phyloP scores from a whole-genome alignment of 2,329 filamentous ascomycete species.

The Phoma herbarum region DNA sequence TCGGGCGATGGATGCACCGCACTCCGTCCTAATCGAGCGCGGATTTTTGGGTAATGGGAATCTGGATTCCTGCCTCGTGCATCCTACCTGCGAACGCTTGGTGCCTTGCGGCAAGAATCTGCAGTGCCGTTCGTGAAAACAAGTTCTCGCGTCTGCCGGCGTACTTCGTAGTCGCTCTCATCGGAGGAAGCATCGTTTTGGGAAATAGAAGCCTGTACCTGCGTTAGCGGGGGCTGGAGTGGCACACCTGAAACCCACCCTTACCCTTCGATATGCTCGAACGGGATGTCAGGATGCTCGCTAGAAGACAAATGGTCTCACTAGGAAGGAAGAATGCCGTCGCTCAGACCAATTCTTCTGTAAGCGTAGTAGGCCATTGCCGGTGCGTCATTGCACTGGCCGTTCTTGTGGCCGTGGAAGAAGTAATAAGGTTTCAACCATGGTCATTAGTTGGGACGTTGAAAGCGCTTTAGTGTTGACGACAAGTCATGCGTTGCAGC shows the following conservation, averaged over 20 bases:
- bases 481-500: constrained; percentile 32
- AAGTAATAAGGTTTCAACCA: constrained; percentile 33
- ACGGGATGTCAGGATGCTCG: constrained; percentile 34
- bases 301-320: constrained; percentile 35
- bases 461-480: constrained; percentile 25
- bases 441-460: constrained; percentile 27
- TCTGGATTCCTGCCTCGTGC: constrained; percentile 18
- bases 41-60: constrained; percentile 14
- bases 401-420: constrained; percentile 27
- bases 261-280: constrained; percentile 28
- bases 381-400: constrained; percentile 23
- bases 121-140: constrained; percentile 40
- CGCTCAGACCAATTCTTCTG: constrained; percentile 25
- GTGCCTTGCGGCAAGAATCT: constrained; percentile 35
- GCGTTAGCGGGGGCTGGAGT: constrained; percentile 44
- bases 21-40: constrained; percentile 1
- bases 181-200: constrained; percentile 48
- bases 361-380: constrained; percentile 29
- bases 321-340: constrained; percentile 29
- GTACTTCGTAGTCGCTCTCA: constrained; percentile 3
- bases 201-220: constrained; percentile 47
- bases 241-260: constrained; percentile 46
- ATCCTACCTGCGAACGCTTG: constrained; percentile 40
- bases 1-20: constrained; percentile 14
- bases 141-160: constrained; percentile 17